Evolutionary conservation across 169 alveolate species (phyloP), one percentile per base, ranked within the genome.

Genomic region (Fabrea salina): DNA sequence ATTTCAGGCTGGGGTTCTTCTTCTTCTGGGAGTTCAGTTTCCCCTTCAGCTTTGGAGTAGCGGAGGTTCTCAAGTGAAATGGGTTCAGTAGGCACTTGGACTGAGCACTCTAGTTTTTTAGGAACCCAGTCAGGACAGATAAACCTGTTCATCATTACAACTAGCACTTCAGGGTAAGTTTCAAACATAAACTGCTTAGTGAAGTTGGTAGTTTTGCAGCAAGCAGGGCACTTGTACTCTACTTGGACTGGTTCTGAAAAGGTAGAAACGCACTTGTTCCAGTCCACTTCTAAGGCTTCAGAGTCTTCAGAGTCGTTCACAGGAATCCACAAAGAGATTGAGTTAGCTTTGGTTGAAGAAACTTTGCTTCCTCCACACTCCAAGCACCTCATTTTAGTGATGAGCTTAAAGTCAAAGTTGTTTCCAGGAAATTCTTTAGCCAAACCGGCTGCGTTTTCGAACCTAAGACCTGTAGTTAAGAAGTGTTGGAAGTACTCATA

Each of bases 51-150:
- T 82, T 80, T 71, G 30, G 75, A 47, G 25, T 61, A 84, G 11
- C 57, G 68, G 59, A 88, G 82, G 44, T 75, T 70, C 58, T 76
- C 77, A 13, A 89, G 82, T 54, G 92, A 85, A 71, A 80, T 72
- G 22, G 80, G 75, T 50, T 56, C 50, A 16, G 27, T 22, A 7
- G 91, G 86, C n/a, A 89, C 82, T 51, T 90, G 40, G 22, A 93
- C 64, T 5, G 86, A 75, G 54, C 87, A 87, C 67, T 91, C 90
- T 67, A 91, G 82, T 74, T 93, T 93, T 47, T 90, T 89, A 27
- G 97, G 96, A 5, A 89, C 95, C 97, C 96, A 93, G 59, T 93
- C 89, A 32, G 84, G 83, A 53, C 61, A 91, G 4, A 88, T 90
- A 78, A 91, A 88, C 82, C 97, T 86, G 80, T 91, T 78, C 40